Conservation (phyloP, 2,329 filamentous ascomycete genomes). For the Claviceps lovelessii region DNA sequence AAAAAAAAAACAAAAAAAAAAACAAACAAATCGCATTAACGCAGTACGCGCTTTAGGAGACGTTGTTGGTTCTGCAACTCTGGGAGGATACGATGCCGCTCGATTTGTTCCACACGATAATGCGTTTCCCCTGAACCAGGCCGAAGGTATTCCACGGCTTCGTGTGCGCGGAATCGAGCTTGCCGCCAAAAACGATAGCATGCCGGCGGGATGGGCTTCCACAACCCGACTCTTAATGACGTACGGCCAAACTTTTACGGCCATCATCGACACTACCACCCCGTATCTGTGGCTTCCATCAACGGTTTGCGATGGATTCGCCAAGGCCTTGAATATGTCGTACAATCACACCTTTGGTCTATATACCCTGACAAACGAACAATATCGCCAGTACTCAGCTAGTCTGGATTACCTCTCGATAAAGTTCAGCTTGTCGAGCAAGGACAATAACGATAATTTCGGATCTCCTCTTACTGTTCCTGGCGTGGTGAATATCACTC, state of each 20-base stretch:
- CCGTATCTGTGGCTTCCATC: conserved; percentile 50
- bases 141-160: conserved; percentile 41
- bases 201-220: conserved; percentile 25
- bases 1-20: too few species aligned
- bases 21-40: not conserved
- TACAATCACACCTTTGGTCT: conserved; percentile 50
- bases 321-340: conserved; percentile 45
- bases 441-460: conserved; percentile 38
- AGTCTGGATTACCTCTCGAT: conserved; percentile 32
- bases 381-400: conserved; percentile 32
- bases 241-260: conserved; percentile 33
- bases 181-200: conserved; percentile 17
- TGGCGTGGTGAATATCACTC: conserved; percentile 42
- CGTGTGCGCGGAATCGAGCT: conserved; percentile 44
- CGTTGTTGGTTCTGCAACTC: conserved; percentile 42
- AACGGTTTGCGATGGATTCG: conserved; percentile 48
- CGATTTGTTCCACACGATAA: conserved; percentile 47
- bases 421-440: conserved; percentile 42
- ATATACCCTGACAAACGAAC: conserved; percentile 48
- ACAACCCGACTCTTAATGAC: conserved; percentile 23
- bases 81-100: conserved; percentile 56
- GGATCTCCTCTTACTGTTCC: conserved; percentile 32
- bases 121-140: conserved; percentile 42
- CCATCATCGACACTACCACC: conserved; percentile 49
- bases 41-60: conserved; percentile 12